Evolutionary conservation across 1,284 basidiomycete genomes (phyloP).

Genomic region (Singerocomus inundabilis): DNA sequence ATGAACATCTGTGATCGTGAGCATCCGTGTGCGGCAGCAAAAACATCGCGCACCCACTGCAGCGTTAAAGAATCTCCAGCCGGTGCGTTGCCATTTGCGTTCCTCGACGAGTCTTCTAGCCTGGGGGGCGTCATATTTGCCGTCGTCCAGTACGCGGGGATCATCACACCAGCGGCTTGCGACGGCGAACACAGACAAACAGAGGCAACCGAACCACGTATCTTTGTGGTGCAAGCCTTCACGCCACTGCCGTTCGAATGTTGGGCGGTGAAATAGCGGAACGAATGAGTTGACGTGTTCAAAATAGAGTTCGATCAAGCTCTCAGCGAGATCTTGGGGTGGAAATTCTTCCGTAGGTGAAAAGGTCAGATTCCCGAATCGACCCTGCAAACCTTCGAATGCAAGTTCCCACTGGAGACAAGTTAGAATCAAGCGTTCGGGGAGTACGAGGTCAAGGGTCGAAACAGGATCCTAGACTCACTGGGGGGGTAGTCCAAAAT

Average conservation of each 20-base stretch:
- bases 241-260: conserved; percentile 61
- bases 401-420: conserved; percentile 55
- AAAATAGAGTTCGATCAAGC: conserved; percentile 70
- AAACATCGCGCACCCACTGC: conserved; percentile 40
- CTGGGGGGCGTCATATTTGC: conserved; percentile 22
- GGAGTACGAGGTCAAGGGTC: neutral
- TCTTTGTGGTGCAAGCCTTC: conserved; percentile 52
- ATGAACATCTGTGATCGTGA: conserved; percentile 43
- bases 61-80: conserved; percentile 65
- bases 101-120: conserved; percentile 24
- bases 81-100: conserved; percentile 53
- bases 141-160: conserved; percentile 53
- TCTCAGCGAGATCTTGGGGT: conserved; percentile 51
- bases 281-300: conserved; percentile 51
- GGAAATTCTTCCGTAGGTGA: conserved; percentile 51
- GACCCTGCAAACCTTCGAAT: conserved; percentile 48
- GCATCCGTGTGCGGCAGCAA: neutral
- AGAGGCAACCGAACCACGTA: conserved; percentile 58
- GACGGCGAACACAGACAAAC: conserved; percentile 66
- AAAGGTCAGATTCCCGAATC: conserved; percentile 36
- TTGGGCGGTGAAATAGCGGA: conserved; percentile 67
- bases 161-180: conserved; percentile 70
- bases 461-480: conserved; percentile 21
- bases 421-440: conserved; percentile 5
- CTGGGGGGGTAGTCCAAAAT: conserved; percentile 38